Conservation (phyloP, 306 rosid genomes). For the Astragalus membranaceus region DNA sequence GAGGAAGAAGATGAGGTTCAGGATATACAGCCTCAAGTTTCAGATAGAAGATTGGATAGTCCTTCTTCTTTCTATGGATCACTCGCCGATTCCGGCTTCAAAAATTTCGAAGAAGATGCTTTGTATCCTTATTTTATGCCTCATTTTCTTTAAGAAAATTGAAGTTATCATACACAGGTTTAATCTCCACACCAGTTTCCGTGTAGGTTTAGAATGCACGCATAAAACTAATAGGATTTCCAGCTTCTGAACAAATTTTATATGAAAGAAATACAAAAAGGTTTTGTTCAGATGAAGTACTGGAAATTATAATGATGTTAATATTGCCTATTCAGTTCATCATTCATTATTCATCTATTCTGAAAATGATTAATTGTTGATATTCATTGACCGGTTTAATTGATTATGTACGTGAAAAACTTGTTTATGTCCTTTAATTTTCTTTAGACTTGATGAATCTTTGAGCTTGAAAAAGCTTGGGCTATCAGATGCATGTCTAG, state of each 20-base stretch:
- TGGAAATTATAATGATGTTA: background rate
- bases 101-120: constrained; percentile 50
- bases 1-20: constrained; percentile 29
- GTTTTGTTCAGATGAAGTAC: background rate
- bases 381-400: background rate
- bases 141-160: background rate
- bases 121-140: constrained; percentile 43
- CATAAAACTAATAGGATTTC: background rate
- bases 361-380: background rate
- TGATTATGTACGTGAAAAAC: background rate
- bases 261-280: background rate
- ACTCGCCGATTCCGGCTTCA: constrained; percentile 29
- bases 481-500: constrained; percentile 76
- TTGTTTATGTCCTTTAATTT: constrained; percentile 23
- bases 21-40: background rate
- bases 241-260: background rate
- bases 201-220: background rate
- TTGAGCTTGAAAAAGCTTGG: constrained; percentile 70
- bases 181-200: background rate
- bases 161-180: background rate
- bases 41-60: constrained; percentile 21
- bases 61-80: constrained; percentile 30
- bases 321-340: background rate
- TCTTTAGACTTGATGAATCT: constrained; percentile 59
- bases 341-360: background rate